Evolutionary conservation across 441 rosid genomes (phyloP), one percentile per base, ranked within the genome.

Genomic region (Euphorbia corollata): DNA sequence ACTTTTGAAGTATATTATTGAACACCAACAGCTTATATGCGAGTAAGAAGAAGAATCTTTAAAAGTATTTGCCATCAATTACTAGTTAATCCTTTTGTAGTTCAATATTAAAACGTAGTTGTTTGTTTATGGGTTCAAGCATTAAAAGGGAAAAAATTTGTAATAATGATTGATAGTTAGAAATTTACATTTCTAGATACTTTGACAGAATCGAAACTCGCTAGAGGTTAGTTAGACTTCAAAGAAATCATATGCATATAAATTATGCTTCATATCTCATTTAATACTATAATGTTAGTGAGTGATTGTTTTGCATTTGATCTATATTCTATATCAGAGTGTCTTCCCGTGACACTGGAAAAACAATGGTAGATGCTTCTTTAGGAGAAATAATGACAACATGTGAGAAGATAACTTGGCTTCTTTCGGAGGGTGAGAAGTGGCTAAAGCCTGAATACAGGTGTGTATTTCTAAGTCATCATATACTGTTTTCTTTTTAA

Each of bases 401-500:
- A 23, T 94, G 99, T 69, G 99, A 94, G 85, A 94, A 94, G 88
- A 88, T 94, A 64, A 89, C 94, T 67, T 94, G 99, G 98, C 98
- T 94, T 79, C 88, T 94, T 68, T 86, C 99, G 0, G 97, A 94
- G 88, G 99, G 99, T 9, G 99, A 94, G 80, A 80, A 73, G 68
- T 94, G 98, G 98, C 87, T 91, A 71, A 89, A 84, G 84, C 99
- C 99, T 82, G 98, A 94, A 80, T 79, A 77, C 77, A 71, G 99
- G 99, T 88, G 64, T 59, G 41, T 61, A 32, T 59, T 67, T 15
- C 18, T 19, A 23, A 59, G 30, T 13, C 3, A 15, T 51, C 8
- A 9, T 47, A 11, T 30, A 13, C 9, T 19, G 0, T 47, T 38
- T 23, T 10, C 16, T 20, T 30, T 6, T 32, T 59, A 27, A 27